phyloP scores from a whole-genome alignment of 140 eudicot species.

The Stevia rebaudiana region DNA sequence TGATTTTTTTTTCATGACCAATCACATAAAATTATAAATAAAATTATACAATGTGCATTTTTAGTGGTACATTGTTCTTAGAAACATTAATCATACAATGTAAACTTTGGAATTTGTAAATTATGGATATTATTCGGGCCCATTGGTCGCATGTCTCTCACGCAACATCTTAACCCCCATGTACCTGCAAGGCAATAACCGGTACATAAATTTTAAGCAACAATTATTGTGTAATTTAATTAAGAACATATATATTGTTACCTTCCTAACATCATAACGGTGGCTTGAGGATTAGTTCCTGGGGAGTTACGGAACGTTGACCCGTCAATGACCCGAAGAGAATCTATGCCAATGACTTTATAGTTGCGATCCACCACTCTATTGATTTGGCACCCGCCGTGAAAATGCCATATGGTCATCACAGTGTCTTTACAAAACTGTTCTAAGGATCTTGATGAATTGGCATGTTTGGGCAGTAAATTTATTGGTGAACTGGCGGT shows the following conservation, averaged over 20 bases:
- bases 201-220: neutral
- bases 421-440: constrained; percentile 82
- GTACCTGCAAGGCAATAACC: constrained; percentile 48
- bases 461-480: constrained; percentile 64
- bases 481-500: constrained; percentile 66
- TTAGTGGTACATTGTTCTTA: constrained; percentile 6
- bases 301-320: constrained; percentile 79
- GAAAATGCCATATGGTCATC: constrained; percentile 96
- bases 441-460: constrained; percentile 59
- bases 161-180: constrained; percentile 72
- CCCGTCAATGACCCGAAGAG: constrained; percentile 79
- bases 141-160: constrained; percentile 39
- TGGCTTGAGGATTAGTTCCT: constrained; percentile 98
- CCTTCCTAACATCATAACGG: constrained; percentile 97
- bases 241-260: neutral
- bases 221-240: neutral
- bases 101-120: neutral
- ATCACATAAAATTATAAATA: neutral
- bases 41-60: neutral
- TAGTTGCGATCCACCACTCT: constrained; percentile 76
- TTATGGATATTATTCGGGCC: constrained; percentile 12
- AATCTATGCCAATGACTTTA: constrained; percentile 66
- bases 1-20: neutral
- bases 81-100: neutral
- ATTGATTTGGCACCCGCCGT: constrained; percentile 76